Evolutionary conservation across 805 yeast genomes (phyloP).

Genomic region (Kluyveromyces aestuarii): DNA sequence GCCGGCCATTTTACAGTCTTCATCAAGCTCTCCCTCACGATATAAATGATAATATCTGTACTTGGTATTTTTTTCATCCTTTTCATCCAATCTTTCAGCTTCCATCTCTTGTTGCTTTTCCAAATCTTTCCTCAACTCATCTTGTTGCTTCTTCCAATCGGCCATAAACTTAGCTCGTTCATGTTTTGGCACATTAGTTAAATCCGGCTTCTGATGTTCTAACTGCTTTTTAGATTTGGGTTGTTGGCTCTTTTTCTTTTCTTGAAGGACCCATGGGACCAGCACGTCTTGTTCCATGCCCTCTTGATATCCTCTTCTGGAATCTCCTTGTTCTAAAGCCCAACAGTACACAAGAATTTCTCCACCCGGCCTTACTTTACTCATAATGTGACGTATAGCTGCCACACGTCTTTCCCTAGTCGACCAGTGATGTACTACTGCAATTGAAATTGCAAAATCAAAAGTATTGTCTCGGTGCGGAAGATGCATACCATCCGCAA

Average conservation of each 20-base stretch:
- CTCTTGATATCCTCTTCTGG: constrained; percentile 83
- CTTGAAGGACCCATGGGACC: constrained; percentile 88
- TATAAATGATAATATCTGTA: constrained; percentile 87
- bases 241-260: constrained; percentile 30
- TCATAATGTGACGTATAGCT: constrained; percentile 63
- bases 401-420: constrained; percentile 67
- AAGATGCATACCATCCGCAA: constrained; percentile 70
- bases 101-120: constrained; percentile 12
- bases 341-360: constrained; percentile 81
- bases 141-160: constrained; percentile 22
- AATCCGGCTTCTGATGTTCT: constrained; percentile 17
- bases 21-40: constrained; percentile 70
- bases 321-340: constrained; percentile 88
- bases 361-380: constrained; percentile 51
- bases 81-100: constrained; percentile 12
- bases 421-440: constrained; percentile 94
- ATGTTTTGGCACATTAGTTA: constrained; percentile 18
- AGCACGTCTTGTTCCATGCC: constrained; percentile 90
- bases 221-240: constrained; percentile 8
- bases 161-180: constrained; percentile 23
- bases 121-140: constrained; percentile 14
- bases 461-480: constrained; percentile 41
- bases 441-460: constrained; percentile 91
- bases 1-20: constrained; percentile 65
- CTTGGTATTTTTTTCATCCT: constrained; percentile 40